Evolutionary conservation across 805 yeast genomes (phyloP), one percentile per base, ranked within the genome.

Genomic region (Wickerhamiella lipophila): DNA sequence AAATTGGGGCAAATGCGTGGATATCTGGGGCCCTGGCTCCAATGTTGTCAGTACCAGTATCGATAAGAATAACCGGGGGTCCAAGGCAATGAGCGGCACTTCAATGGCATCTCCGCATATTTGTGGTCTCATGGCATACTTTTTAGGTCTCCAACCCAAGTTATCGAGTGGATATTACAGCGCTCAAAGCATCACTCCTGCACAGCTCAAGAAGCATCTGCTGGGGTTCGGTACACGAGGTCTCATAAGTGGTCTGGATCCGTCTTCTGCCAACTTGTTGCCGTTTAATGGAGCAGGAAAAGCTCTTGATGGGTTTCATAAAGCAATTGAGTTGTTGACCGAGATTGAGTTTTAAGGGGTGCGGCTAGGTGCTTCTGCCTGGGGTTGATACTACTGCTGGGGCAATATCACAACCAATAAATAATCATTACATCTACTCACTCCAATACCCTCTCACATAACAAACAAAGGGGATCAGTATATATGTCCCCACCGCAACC

Each of bases 31-130:
- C 6, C 41, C 41, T 16, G 41, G 41, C 5, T 25, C 19, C 26
- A 36, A 36, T 19, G 41, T 36, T 25, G 9, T 36, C n/a, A 36
- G 41, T 22, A 7, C 26, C 15, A 22, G 41, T 21, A 18, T 19
- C 26, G 41, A 19, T 21, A 8, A 7, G 7, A 19, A 13, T 11
- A 36, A 36, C 41, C 38, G 19, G 12, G n/a, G 26, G 15, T 19
- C 41, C 41, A 19, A 18, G 16, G 3, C 26, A 6, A 36, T 36
- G 41, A 36, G 41, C 15, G 41, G 41, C 19, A 36, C 41, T 3
- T 36, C 41, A 8, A 36, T 36, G 41, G 41, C 41, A 21, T 19
- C 41, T 6, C 41, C 41, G 15, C 41, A 36, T 12, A 11, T 36
- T 36, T 36, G 41, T 13, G 41, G 41, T 6, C 26, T 36, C 3